phyloP scores from a whole-genome alignment of 306 rosid species.

The barrel medic (Medicago truncatula) region DNA sequence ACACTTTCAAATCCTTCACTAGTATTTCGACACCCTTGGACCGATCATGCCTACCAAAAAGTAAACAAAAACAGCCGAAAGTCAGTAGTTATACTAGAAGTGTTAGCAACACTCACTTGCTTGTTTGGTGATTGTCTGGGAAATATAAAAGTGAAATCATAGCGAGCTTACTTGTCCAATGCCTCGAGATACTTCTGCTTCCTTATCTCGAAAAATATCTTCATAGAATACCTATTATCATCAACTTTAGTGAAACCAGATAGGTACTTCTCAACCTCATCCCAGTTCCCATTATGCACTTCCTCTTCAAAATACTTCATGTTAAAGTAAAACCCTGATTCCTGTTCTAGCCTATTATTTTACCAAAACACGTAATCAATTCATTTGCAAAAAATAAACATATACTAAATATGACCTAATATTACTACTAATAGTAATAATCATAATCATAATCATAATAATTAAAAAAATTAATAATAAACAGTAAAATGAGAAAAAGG shows the following conservation, averaged over 20 bases:
- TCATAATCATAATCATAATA: background rate
- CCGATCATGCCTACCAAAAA: conserved; percentile 78
- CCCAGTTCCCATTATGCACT: conserved; percentile 98
- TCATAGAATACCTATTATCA: conserved; percentile 97
- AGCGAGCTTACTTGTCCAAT: conserved; percentile 81
- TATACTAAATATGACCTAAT: conserved; percentile 12
- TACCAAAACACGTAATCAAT: conserved; percentile 9
- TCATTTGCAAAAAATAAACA: conserved; percentile 40
- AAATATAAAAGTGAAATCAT: conserved; percentile 1
- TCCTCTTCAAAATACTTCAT: conserved; percentile 98
- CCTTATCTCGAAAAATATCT: conserved; percentile 95
- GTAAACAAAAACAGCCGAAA: conserved; percentile 17
- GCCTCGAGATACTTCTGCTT: conserved; percentile 98
- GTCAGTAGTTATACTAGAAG: conserved; percentile 2
- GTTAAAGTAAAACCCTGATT: conserved; percentile 94
- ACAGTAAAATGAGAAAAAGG: conserved; percentile 31
- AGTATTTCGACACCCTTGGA: conserved; percentile 91
- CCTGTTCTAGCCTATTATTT: conserved; percentile 84
- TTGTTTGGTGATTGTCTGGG: background rate
- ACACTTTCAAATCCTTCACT: conserved; percentile 90
- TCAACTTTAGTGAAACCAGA: conserved; percentile 98
- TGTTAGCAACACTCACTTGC: too few relatives aligned
- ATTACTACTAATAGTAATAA: background rate
- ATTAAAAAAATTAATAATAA: background rate
- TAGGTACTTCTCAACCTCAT: conserved; percentile 92